Base-by-base conservation (phyloP, 208 protist genomes). In the Leishmania braziliensis region DNA sequence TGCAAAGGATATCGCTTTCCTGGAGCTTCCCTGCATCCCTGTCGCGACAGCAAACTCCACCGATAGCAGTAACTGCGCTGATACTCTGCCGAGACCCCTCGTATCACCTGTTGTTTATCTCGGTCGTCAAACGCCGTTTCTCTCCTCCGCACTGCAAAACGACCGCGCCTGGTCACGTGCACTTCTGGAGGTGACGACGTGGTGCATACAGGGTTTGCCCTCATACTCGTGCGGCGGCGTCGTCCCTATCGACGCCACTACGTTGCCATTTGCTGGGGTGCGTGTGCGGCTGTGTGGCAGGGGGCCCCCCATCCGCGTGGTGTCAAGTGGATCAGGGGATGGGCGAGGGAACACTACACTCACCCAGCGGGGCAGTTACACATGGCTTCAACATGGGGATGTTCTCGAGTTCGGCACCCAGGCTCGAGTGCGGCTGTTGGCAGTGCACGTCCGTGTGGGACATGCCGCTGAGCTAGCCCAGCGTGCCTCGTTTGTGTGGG, bases 341-440 rank as follows among this genome's bases (percentile, higher is more conserved):
- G 8, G 36, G 53, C 77, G 54, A 12, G 20, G 36, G 0, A 33
- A n/a, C n/a, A 48, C 33, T 0, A 56, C 51, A 6, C 43, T 85
- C 58, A 36, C 62, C 0, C 62, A 68, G 26, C 39, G 46, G 0
- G 82, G 77, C 12, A 76, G 71, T 5, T 79, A 60, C 18, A 58
- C 72, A 39, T 85, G 82, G 82, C 73, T 85, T 77, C 82, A 76
- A 36, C 82, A 85, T 63, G 82, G 82, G n/a, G 82, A 85, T 29
- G 56, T 79, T 9, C n/a, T 85, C 9, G 82, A 85, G 20, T 72
- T 85, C n/a, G 82, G 73, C 50, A 20, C n/a, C 3, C 33, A 50
- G n/a, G 77, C 33, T 0, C 76, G 23, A 20, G 63, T 85, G n/a
- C 62, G 51, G 18, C 33, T 85, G 9, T 14, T 85, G 12, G 82